Evolutionary conservation across 140 eudicot genomes (phyloP).

Genomic region (Bidens hawaiensis): DNA sequence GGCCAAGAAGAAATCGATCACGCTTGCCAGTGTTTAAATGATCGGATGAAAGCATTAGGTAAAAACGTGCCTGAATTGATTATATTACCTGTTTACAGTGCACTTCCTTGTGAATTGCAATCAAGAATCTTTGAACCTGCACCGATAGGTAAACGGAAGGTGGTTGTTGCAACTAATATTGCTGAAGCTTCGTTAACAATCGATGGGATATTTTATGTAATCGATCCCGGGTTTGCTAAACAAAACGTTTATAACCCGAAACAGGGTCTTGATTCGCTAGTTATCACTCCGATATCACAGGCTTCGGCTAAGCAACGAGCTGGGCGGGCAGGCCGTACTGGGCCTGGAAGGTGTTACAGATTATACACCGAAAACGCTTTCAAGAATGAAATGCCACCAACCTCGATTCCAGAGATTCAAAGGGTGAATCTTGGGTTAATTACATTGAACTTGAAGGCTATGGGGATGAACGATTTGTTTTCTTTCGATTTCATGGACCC

Average conservation of each 20-base stretch:
- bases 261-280: conserved; percentile 83
- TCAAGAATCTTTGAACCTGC: conserved; percentile 96
- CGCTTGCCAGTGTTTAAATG: conserved; percentile 80
- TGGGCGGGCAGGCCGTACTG: conserved; percentile 97
- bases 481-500: conserved; percentile 95
- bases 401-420: conserved; percentile 86
- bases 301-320: conserved; percentile 99
- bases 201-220: conserved; percentile 90
- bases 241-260: conserved; percentile 85
- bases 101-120: conserved; percentile 98
- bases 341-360: conserved; percentile 92
- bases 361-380: conserved; percentile 88
- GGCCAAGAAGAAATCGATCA: conserved; percentile 94
- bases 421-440: conserved; percentile 75
- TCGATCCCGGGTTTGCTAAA: conserved; percentile 94
- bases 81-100: conserved; percentile 87
- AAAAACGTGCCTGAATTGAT: conserved; percentile 85
- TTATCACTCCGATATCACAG: conserved; percentile 90
- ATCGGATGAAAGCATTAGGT: conserved; percentile 83
- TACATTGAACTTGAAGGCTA: conserved; percentile 73
- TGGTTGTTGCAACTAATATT: conserved; percentile 90
- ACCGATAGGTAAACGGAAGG: conserved; percentile 94
- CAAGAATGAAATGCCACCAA: conserved; percentile 86
- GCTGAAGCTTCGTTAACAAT: conserved; percentile 96
- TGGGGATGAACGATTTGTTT: conserved; percentile 85